These are phyloP conservation scores for Marsdenia floribunda DNA, from an alignment of 257 asterid species.

Conservation along the genomic window DNA sequence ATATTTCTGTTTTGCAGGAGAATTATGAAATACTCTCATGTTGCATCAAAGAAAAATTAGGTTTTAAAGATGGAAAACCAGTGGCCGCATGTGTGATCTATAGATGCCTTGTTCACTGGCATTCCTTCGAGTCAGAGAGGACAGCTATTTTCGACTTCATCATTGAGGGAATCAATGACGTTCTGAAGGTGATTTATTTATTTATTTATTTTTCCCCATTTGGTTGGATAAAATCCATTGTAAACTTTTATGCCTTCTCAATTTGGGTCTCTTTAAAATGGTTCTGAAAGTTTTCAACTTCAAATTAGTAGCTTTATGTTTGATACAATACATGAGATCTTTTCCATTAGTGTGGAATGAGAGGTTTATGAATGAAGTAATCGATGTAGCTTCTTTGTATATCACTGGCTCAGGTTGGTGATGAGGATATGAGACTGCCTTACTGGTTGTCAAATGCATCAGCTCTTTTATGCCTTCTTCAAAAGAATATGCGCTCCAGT, in stretches of 20 bases:
- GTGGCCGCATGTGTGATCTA: constrained; percentile 91
- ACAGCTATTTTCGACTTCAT: constrained; percentile 82
- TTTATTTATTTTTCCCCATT: background rate
- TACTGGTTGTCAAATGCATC: constrained; percentile 95
- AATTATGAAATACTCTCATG: constrained; percentile 70
- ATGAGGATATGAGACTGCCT: constrained; percentile 69
- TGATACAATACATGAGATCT: background rate
- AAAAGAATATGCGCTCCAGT: constrained; percentile 78
- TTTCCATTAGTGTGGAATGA: background rate
- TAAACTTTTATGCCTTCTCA: background rate
- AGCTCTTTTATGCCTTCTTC: constrained; percentile 92
- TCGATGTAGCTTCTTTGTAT: constrained; percentile 13
- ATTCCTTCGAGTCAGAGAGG: constrained; percentile 93
- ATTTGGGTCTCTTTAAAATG: background rate
- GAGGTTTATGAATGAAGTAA: background rate
- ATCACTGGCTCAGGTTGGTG: constrained; percentile 59
- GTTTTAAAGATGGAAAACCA: constrained; percentile 90
- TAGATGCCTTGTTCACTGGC: constrained; percentile 95
- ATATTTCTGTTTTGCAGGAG: constrained; percentile 42
- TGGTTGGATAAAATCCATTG: background rate
- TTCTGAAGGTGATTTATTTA: constrained; percentile 65
- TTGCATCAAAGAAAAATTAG: constrained; percentile 86
- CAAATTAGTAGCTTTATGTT: background rate
- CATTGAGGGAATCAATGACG: constrained; percentile 77
- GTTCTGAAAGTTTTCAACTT: background rate